A percentile compares a stretch with the other conserved stretches of the same genome.
phyloP scores from a whole-genome alignment of 345 rosid species.

The Salix suchowensis region DNA sequence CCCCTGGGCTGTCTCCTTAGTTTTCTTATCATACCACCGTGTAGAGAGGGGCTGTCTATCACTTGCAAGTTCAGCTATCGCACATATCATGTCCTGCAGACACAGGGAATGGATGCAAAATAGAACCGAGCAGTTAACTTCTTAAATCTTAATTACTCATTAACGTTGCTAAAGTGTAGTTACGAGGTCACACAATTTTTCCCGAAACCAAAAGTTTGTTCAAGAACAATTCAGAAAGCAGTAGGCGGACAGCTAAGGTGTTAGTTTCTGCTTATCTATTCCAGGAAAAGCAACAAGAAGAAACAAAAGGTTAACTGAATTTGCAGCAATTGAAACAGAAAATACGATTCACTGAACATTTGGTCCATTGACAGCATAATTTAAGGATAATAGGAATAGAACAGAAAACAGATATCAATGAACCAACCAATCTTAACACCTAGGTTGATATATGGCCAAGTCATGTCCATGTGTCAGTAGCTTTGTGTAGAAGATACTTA shows the following conservation, averaged over 20 bases:
- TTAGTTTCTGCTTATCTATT: not conserved
- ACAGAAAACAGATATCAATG: not conserved
- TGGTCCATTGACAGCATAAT: not conserved
- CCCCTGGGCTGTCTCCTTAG: slow-evolving; percentile 65
- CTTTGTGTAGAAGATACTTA: not conserved
- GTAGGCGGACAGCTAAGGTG: not conserved
- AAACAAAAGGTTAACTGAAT: not conserved
- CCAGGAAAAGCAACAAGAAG: not conserved
- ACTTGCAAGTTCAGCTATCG: slow-evolving; percentile 89
- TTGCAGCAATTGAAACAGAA: not conserved
- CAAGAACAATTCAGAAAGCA: not conserved
- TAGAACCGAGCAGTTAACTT: not conserved
- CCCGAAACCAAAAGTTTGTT: not conserved
- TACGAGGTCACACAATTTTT: not conserved
- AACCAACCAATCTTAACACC: not conserved
- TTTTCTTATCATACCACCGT: slow-evolving; percentile 55
- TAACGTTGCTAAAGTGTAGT: not conserved
- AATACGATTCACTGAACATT: not conserved
- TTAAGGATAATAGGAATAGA: not conserved
- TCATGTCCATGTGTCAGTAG: not conserved
- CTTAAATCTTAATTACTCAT: not conserved
- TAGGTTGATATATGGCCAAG: not conserved
- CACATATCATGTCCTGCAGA: slow-evolving; percentile 80
- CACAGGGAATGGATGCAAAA: slow-evolving; percentile 6
- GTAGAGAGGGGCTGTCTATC: slow-evolving; percentile 69